Evolutionary conservation across 305 asterid genomes (phyloP).

Genomic region (Ilex paraguariensis): DNA sequence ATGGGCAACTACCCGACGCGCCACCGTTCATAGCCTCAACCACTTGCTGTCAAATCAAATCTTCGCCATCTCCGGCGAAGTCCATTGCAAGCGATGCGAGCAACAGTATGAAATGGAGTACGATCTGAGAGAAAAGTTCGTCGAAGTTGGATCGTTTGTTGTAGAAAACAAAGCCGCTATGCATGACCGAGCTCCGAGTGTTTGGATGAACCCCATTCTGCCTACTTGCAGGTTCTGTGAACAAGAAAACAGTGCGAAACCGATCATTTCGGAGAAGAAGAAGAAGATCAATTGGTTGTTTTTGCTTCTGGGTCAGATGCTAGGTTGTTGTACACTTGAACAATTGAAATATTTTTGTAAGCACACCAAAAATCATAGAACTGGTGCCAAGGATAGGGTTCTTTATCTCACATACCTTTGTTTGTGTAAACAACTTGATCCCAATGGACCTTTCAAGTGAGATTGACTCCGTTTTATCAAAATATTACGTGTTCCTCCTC

Average conservation of each 20-base stretch:
- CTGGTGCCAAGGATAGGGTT: slow-evolving; percentile 84
- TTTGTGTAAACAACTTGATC: slow-evolving; percentile 69
- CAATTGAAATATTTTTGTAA: slow-evolving; percentile 86
- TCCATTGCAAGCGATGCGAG: slow-evolving; percentile 62
- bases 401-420: slow-evolving; percentile 52
- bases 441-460: slow-evolving; percentile 40
- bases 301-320: slow-evolving; percentile 51
- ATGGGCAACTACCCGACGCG: slow-evolving; percentile 53
- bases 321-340: slow-evolving; percentile 67
- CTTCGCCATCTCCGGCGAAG: slow-evolving; percentile 35
- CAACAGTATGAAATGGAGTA: slow-evolving; percentile 20
- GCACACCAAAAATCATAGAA: slow-evolving; percentile 69
- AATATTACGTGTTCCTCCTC: too few relatives aligned
- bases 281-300: slow-evolving; percentile 65
- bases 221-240: slow-evolving; percentile 40
- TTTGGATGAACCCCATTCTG: slow-evolving; percentile 50
- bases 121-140: slow-evolving; percentile 34
- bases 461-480: too few relatives aligned
- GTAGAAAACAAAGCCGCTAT: slow-evolving; percentile 21
- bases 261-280: slow-evolving; percentile 46
- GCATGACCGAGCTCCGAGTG: slow-evolving; percentile 58
- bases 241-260: slow-evolving; percentile 38
- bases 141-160: slow-evolving; percentile 21
- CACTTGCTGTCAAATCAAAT: slow-evolving; percentile 17
- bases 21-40: slow-evolving; percentile 28